Base-by-base conservation (phyloP, 1,139 yeast species). In the Saccharomyces hybrid region DNA sequence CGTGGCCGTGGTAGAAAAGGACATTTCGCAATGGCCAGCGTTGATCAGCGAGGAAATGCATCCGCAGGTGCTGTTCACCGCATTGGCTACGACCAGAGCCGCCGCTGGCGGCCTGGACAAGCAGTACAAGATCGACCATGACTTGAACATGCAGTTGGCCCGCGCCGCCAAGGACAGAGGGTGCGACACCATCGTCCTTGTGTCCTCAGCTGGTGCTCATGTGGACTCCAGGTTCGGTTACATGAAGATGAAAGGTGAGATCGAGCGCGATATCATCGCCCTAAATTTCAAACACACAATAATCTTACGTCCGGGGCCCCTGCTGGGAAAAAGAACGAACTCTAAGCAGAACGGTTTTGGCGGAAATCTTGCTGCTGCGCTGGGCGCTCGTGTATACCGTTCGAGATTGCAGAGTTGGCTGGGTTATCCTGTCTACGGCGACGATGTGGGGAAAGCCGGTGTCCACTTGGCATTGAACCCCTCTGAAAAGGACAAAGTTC, bases 41-140 rank as follows among this genome's bases (percentile, higher is more conserved):
- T 42, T 60, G 53, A 53, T 69, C 42, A 59, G 65, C 65, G 57
- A 55, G 41, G 64, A 61, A 28, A 47, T 57, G 3, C 67, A 67
- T 28, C 38, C 38, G 38, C 38, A 32, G 38, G 67, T 74, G 0
- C 75, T 81, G 56, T 78, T 84, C 59, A 79, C 88, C 1, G 81
- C 83, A 0, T 78, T 88, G 62, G 95, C 90, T n/a, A 85, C 95
- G 14, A 88, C 95, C 1, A 75, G 78, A 53, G 83, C 79, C 1
- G 76, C 72, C 14, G 95, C 90, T 3, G 93, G 93, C n/a, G 74
- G 84, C 0, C 73, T 82, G 3, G 86, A 79, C 27, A 77, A 81
- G 25, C 90, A 87, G 70, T 76, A 76, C 59, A 74, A 76, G 59
- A 82, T 88, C 58, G 96, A 88, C 64, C 79, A 83, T 61, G 95